Conservation (phyloP, 2,329 filamentous ascomycete species). For the Pestalotiopsis fici region DNA sequence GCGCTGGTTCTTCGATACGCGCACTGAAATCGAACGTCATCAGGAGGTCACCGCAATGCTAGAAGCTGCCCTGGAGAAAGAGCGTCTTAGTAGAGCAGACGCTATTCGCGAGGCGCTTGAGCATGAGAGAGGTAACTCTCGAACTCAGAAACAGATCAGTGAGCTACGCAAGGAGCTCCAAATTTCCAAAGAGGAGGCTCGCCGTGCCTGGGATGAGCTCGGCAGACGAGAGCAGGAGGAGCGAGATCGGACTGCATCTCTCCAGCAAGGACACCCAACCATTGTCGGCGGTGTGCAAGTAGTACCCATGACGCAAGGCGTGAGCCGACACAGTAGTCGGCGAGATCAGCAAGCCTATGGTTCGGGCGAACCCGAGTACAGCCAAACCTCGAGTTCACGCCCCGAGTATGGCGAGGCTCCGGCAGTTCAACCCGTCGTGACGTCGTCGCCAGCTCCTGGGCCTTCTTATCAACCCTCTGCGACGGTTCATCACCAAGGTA, state of each 20-base stretch:
- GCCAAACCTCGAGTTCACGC: conserved; percentile 27
- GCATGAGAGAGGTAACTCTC: conserved; percentile 67
- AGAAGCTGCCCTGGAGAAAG: conserved; percentile 73
- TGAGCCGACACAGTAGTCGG: conserved; percentile 54
- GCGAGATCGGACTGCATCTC: conserved; percentile 79
- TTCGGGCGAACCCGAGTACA: conserved; percentile 30
- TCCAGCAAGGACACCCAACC: conserved; percentile 85
- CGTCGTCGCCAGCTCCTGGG: conserved; percentile 38
- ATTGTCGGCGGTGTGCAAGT: conserved; percentile 93
- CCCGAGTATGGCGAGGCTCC: conserved; percentile 42
- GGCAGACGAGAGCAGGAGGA: conserved; percentile 92
- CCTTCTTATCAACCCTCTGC: conserved; percentile 47
- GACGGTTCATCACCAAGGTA: conserved; percentile 45
- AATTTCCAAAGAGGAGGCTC: conserved; percentile 94
- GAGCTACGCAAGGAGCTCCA: conserved; percentile 92
- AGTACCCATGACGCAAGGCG: conserved; percentile 82
- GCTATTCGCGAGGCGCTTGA: conserved; percentile 67
- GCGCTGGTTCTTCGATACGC: conserved; percentile 96
- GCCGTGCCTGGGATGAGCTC: conserved; percentile 95
- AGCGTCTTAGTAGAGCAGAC: conserved; percentile 70
- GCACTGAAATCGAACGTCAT: conserved; percentile 81
- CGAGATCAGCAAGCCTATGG: conserved; percentile 37
- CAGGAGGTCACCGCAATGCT: conserved; percentile 81
- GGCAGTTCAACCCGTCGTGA: conserved; percentile 40
- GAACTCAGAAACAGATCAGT: conserved; percentile 74